These are phyloP conservation scores for Carex littledalei DNA, from an alignment of 176 grass and related monocot genomes.

Conservation along the genomic window DNA sequence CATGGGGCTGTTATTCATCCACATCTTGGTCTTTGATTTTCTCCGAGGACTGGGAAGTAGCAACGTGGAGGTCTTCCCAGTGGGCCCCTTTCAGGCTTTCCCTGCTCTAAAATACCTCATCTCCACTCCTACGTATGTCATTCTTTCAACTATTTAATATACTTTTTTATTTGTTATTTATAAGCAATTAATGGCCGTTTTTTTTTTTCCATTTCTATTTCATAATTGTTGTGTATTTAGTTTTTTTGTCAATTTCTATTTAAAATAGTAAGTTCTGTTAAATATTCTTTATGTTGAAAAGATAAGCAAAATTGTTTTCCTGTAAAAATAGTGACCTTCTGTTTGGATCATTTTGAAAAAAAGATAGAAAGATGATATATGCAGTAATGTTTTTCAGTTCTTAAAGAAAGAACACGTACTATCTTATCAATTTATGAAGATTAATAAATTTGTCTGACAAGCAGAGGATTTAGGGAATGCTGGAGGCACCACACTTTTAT, in stretches of 20 bases:
- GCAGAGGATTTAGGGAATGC: too few species aligned
- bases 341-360: too few species aligned
- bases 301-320: neutral
- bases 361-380: too few species aligned
- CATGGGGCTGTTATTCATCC: conserved; percentile 41
- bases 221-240: too few species aligned
- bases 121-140: conserved; percentile 75
- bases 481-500: too few species aligned
- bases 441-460: neutral
- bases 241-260: too few species aligned
- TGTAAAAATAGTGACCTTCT: neutral
- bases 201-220: too few species aligned
- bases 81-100: conserved; percentile 28
- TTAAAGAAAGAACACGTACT: too few species aligned
- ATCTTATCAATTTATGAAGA: neutral
- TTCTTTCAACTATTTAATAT: neutral
- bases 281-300: neutral
- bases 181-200: too few species aligned
- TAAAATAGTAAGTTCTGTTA: neutral
- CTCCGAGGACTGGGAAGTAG: conserved; percentile 74
- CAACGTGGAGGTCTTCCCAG: conserved; percentile 75
- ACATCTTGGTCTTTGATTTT: conserved; percentile 58
- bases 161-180: neutral
- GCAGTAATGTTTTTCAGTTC: too few species aligned
- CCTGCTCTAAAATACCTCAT: conserved; percentile 63